These are phyloP conservation scores for Annulohypoxylon maeteangense DNA, from an alignment of 495 filamentous ascomycete genomes.

Conservation along the genomic window DNA sequence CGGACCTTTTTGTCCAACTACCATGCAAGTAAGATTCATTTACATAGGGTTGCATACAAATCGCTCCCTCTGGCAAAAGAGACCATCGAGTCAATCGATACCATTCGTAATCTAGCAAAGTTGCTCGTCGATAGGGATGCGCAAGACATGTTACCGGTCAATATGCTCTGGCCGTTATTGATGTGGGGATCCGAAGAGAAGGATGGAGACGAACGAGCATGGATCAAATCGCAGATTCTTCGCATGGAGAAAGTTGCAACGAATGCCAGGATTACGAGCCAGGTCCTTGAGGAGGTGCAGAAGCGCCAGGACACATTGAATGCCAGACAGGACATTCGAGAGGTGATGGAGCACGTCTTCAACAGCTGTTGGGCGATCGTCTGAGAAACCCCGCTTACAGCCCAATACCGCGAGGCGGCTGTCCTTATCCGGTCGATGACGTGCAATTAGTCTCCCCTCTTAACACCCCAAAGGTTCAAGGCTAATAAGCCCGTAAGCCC, in stretches of 20 bases:
- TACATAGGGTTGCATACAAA: constrained; percentile 59
- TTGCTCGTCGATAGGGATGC: constrained; percentile 44
- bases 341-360: constrained; percentile 51
- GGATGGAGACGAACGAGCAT: constrained; percentile 48
- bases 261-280: constrained; percentile 54
- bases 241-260: constrained; percentile 54
- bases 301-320: constrained; percentile 52
- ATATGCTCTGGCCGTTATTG: constrained; percentile 55
- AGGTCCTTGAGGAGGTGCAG: constrained; percentile 56
- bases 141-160: constrained; percentile 52
- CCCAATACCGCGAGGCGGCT: background rate
- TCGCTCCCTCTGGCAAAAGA: constrained; percentile 52
- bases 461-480: constrained; percentile 10
- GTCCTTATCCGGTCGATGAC: constrained; percentile 5
- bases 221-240: constrained; percentile 53
- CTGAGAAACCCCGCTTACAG: constrained; percentile 6
- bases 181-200: constrained; percentile 59
- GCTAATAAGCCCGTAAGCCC: background rate
- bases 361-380: constrained; percentile 31
- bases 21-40: constrained; percentile 54
- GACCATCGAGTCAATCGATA: constrained; percentile 47
- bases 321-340: constrained; percentile 54
- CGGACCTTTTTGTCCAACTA: constrained; percentile 56
- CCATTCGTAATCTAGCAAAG: constrained; percentile 50
- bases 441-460: constrained; percentile 1